These are phyloP conservation scores for Arabidopsis suecica DNA, from an alignment of 345 rosid genomes.

Conservation along the genomic window DNA sequence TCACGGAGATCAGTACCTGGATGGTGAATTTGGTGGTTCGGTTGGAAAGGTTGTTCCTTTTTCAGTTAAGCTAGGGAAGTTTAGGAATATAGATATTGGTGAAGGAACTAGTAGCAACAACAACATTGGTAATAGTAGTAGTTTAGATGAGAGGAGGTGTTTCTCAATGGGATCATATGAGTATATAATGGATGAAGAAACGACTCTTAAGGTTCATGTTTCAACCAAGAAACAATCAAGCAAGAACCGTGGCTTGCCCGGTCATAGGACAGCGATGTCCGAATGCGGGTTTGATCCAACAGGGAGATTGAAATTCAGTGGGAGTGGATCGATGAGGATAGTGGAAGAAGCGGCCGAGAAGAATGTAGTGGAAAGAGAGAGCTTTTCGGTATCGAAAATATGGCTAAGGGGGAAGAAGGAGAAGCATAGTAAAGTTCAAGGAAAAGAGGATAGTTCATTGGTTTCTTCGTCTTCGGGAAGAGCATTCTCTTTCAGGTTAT, in stretches of 20 bases:
- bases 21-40: constrained; percentile 47
- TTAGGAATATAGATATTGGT: constrained; percentile 67
- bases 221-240: constrained; percentile 66
- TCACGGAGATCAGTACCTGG: constrained; percentile 40
- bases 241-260: constrained; percentile 49
- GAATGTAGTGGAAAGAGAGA: constrained; percentile 55
- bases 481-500: constrained; percentile 60
- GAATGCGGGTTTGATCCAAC: constrained; percentile 58
- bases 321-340: constrained; percentile 40
- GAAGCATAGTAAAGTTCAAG: constrained; percentile 48
- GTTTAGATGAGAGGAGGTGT: constrained; percentile 73
- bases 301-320: constrained; percentile 59
- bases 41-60: constrained; percentile 79
- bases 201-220: constrained; percentile 78
- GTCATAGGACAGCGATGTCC: constrained; percentile 59
- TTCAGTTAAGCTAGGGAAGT: constrained; percentile 77
- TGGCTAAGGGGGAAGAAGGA: constrained; percentile 81
- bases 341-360: constrained; percentile 35
- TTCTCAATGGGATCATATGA: constrained; percentile 97
- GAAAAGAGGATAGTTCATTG: constrained; percentile 43
- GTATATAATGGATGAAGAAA: constrained; percentile 86
- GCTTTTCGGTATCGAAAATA: constrained; percentile 86
- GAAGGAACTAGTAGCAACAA: constrained; percentile 47
- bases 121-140: constrained; percentile 48
- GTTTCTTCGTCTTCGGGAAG: constrained; percentile 55